These are phyloP conservation scores for Bipolaris bicolor DNA, from an alignment of 2,329 filamentous ascomycete species.

Conservation along the genomic window DNA sequence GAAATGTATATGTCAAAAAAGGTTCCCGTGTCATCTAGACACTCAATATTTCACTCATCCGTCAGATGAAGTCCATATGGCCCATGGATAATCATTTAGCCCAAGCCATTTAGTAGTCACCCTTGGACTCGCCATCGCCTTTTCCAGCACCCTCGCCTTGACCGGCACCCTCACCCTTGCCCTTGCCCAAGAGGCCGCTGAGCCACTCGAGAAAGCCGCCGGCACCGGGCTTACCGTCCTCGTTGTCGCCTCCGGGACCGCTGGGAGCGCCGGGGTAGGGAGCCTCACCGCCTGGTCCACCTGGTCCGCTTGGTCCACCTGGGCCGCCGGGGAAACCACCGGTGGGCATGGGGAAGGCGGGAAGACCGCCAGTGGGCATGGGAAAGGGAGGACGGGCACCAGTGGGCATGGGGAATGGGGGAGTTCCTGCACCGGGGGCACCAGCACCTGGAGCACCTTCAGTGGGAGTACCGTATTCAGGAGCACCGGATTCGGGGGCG, in stretches of 20 bases:
- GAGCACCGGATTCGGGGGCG: not conserved
- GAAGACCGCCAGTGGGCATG: slow-evolving; percentile 9
- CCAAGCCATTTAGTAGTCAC: not conserved
- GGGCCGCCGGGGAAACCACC: slow-evolving; percentile 6
- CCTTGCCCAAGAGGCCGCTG: slow-evolving; percentile 8
- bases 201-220: slow-evolving; percentile 20
- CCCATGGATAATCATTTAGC: no score
- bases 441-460: not conserved
- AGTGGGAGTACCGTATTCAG: not conserved
- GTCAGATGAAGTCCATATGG: no score
- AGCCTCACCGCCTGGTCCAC: not conserved
- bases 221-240: slow-evolving; percentile 1
- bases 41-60: no score
- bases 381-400: slow-evolving; percentile 1
- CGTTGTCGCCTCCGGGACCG: not conserved
- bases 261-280: not conserved
- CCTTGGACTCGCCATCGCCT: not conserved
- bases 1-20: not conserved
- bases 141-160: not conserved
- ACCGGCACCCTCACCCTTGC: slow-evolving; percentile 2
- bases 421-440: not conserved
- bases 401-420: not conserved
- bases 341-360: slow-evolving; percentile 2
- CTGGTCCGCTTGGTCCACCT: not conserved
- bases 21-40: no score